Evolutionary conservation across 208 protist species (phyloP), one percentile per base, ranked within the genome.

Genomic region (Wallacemonas collosoma): DNA sequence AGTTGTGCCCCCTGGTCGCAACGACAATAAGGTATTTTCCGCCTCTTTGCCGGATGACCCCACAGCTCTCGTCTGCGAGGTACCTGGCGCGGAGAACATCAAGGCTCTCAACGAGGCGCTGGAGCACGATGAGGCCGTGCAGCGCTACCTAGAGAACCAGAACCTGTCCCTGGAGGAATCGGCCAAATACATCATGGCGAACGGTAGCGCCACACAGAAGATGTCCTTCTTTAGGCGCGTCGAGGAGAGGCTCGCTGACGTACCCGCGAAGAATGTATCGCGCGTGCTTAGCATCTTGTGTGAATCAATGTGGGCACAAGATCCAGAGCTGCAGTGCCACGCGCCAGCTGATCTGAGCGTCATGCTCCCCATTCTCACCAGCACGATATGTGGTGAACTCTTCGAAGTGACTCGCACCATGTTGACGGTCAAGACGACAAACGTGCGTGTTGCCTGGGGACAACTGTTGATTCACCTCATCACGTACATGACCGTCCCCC

Each of bases 241-340:
- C 40, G 74, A 73, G 1, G 87, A 93, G 38, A 85, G 81, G 26
- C 81, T 97, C 2, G 80, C 66, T 5, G 86, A 83, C 12, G 61
- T 89, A 12, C 71, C 79, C 36, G 72, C 82, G 66, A 83, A 87
- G 75, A 73, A 69, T n/a, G 72, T 90, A 43, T 89, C 88, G 7
- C 83, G 85, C 39, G 77, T 97, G 45, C 78, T 97, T 1, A 83
- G 80, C 70, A 93, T 91, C 56, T 67, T 94, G 9, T 76, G 91
- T 40, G 90, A 94, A 70, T 87, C 79, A 39, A 97, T 97, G 93
- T 95, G 89, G 89, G 82, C 85, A 2, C 90, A 97, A 69, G 90
- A 95, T 48, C 88, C 88, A 5, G 90, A 97, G 71, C 78, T 97
- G 66, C 93, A 97, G 80, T 94, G 86, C 75, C 77, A 79, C 62